Evolutionary conservation across 1,139 yeast genomes (phyloP), one percentile per base, ranked within the genome.

Genomic region (Debaryomyces sp.): DNA sequence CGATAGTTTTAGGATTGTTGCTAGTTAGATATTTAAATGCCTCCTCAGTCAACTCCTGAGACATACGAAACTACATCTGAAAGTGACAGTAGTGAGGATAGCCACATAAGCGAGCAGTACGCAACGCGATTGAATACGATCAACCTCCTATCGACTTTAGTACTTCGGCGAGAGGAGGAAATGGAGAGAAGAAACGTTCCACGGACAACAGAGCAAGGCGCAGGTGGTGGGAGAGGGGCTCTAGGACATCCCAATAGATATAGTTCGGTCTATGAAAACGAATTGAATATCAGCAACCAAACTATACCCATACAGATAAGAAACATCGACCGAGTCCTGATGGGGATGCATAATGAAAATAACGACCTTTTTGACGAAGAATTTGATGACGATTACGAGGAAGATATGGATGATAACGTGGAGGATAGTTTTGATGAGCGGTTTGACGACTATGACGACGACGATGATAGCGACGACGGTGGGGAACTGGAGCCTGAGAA

Each of bases 41-140:
- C 54, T 29, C 54, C 53, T 29, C 55, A 53, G 24, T 44, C 55
- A 9, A 50, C 55, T 9, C 54, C 55, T 10, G 36, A 41, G 13
- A 36, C 34, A n/a, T 37, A 32, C n/a, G 36, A 22, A 5, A n/a
- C 15, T 18, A 21, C 29, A 21, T 30, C 43, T 6, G 33, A 23
- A 23, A 21, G 36, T 17, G 43, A 32, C 36, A 41, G 27, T 18
- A 27, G 27, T 8, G 27, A 35, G 27, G 22, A 21, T 21, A 13
- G 15, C 26, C 29, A 9, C 4, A 26, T 12, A 15, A 26, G 43
- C n/a, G 43, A 30, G 18, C 27, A 15, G 15, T 26, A 27, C 27
- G 29, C n/a, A 24, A 30, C 43, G 21, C 21, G 36, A 9, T 42
- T 52, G 21, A 42, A 50, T 35, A 46, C 55, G 9, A 46, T 50